Percentiles rank a stretch among this genome's conserved stretches.
These are phyloP conservation scores for Groenewaldozyma sp. DNA, from an alignment of 1,139 yeast species.

Conservation along the genomic window DNA sequence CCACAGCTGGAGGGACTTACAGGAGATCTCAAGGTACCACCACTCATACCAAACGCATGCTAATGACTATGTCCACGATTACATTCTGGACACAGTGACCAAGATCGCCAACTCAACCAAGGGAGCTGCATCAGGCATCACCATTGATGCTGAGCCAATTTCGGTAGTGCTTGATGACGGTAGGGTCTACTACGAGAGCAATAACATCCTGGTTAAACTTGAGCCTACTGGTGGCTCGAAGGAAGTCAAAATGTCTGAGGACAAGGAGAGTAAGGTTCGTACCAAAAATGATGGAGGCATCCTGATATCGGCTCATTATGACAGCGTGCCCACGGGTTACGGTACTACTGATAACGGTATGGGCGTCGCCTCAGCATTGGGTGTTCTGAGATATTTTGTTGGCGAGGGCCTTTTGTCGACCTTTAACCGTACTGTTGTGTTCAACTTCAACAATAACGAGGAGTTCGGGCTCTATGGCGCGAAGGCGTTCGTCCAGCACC, in stretches of 20 bases:
- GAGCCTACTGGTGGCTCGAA: slow-evolving; percentile 22
- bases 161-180: slow-evolving; percentile 40
- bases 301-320: slow-evolving; percentile 76
- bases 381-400: slow-evolving; percentile 48
- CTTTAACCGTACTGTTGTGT: slow-evolving; percentile 63
- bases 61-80: slow-evolving; percentile 69
- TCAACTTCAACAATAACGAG: slow-evolving; percentile 85
- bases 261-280: slow-evolving; percentile 40
- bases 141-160: slow-evolving; percentile 43
- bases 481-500: slow-evolving; percentile 59
- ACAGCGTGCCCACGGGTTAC: slow-evolving; percentile 77
- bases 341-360: slow-evolving; percentile 94
- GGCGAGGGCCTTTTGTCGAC: slow-evolving; percentile 25
- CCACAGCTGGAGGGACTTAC: slow-evolving; percentile 60
- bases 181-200: slow-evolving; percentile 56
- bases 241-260: not conserved
- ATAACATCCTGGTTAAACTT: slow-evolving; percentile 64
- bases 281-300: slow-evolving; percentile 46
- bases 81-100: slow-evolving; percentile 41
- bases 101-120: slow-evolving; percentile 24
- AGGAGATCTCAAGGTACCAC: slow-evolving; percentile 49
- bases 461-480: slow-evolving; percentile 89
- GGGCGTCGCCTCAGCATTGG: slow-evolving; percentile 80
- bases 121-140: slow-evolving; percentile 30
- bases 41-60: slow-evolving; percentile 76